Conservation (phyloP, 805 yeast species). For the Priceomyces haplophilus region DNA sequence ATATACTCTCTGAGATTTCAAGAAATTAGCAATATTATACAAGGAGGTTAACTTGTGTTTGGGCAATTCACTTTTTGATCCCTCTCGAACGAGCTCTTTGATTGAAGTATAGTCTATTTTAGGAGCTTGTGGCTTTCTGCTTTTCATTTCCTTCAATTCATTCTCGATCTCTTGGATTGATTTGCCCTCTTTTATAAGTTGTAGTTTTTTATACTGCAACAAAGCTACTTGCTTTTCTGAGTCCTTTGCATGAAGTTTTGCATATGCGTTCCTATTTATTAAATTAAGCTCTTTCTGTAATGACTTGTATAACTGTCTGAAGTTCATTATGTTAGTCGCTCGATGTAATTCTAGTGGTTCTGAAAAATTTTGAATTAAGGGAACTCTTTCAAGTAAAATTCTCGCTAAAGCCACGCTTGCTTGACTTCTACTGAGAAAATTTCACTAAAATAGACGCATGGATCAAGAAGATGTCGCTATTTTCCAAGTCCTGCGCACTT, state of each 20-base stretch:
- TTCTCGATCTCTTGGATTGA: slow-evolving; percentile 34
- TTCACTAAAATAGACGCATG: not conserved
- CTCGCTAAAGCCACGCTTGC: not conserved
- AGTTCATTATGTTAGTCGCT: not conserved
- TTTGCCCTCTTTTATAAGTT: slow-evolving; percentile 34
- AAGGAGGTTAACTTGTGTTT: slow-evolving; percentile 36
- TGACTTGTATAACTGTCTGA: slow-evolving; percentile 15
- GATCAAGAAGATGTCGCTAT: too few relatives aligned
- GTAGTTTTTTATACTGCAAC: slow-evolving; percentile 48
- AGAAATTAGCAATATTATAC: slow-evolving; percentile 57
- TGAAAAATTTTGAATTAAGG: too few relatives aligned
- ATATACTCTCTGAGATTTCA: slow-evolving; percentile 73
- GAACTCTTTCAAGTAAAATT: not conserved
- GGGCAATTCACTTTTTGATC: slow-evolving; percentile 6
- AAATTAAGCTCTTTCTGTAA: slow-evolving; percentile 40
- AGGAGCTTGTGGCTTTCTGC: slow-evolving; percentile 5
- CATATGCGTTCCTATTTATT: slow-evolving; percentile 34
- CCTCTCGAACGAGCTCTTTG: slow-evolving; percentile 8
- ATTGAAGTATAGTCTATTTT: slow-evolving; percentile 6
- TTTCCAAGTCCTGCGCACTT: too few relatives aligned
- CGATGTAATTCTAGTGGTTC: not conserved
- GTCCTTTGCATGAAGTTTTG: slow-evolving; percentile 38
- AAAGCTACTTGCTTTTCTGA: slow-evolving; percentile 44
- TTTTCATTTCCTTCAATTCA: slow-evolving; percentile 21
- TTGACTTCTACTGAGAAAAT: not conserved